Base-by-base conservation (phyloP, 129 eudicot genomes). In the Flaveria ramosissima region DNA sequence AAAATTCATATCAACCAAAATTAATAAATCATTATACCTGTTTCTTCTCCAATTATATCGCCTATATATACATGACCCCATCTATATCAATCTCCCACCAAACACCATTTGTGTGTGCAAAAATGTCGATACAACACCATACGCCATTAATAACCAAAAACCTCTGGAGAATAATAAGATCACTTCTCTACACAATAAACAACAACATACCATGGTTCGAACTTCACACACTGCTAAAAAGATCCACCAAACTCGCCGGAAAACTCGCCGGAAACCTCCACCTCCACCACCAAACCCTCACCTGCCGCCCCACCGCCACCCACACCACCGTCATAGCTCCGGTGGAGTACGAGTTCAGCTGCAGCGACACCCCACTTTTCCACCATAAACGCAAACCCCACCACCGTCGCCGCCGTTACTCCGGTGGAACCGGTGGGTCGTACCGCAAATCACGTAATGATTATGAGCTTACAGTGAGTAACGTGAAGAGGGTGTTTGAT, bases 341-440 rank as follows among this genome's bases (percentile, higher is more conserved):
- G 7, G 82, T 80, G 1, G 92, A 86, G 19, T 88, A 92, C 85
- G 88, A 92, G 61, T 92, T 92, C 77, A 89, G 93, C 82, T 92
- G 92, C 68, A 88, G 82, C 41, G 80, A 84, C 79, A 89, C 88
- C 78, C 97, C 97, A 0, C 78, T 61, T 6, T 80, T 73, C 12
- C 7, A 67, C 70, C 27, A 73, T 1, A 86, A 78, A 47, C 84
- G 85, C 26, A 86, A 83, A 43, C 77, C 50, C 61, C 75, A 70
- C 41, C 41, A 36, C 41, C 41, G 41, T 4, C 41, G 41, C 7
- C 41, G 6, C 41, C 41, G 41, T 36, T 36, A 36, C 41, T 36
- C 41, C 7, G 41, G 7, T 6, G 41, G 41, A 36, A 6, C 6
- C 7, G 41, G 1, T 36, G 41, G 7, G 1, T 36, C 1, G 1